Percentiles rank a stretch among this genome's conserved stretches.
These are phyloP conservation scores for Leishmania tarentolae DNA, from an alignment of 208 protist genomes.

Conservation along the genomic window DNA sequence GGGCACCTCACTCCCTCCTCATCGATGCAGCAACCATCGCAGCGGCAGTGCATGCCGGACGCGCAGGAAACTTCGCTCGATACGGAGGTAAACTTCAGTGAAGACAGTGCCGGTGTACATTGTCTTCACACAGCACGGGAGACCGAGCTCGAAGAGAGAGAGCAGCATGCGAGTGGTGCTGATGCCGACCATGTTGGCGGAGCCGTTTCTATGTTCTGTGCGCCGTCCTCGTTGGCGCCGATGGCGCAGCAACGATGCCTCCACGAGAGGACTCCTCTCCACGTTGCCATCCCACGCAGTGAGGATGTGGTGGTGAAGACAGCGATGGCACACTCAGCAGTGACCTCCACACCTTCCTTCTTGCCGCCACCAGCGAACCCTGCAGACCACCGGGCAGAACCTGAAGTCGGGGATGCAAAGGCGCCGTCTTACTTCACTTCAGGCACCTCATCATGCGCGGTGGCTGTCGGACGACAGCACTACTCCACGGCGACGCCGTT, in stretches of 20 bases:
- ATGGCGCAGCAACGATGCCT: background rate
- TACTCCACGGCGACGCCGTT: slow-evolving; percentile 17
- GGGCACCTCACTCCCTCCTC: slow-evolving; percentile 12
- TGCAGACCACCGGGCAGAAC: slow-evolving; percentile 6
- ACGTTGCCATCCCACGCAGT: background rate
- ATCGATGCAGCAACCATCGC: slow-evolving; percentile 14
- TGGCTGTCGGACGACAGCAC: background rate
- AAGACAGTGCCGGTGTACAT: too few relatives aligned
- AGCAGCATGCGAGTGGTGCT: background rate
- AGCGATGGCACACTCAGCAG: background rate
- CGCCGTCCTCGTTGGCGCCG: background rate
- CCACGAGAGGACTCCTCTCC: background rate
- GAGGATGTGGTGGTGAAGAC: background rate
- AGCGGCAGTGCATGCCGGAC: background rate
- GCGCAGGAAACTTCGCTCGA: background rate
- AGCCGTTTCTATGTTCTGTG: background rate
- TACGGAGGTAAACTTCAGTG: background rate
- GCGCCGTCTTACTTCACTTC: background rate
- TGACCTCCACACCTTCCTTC: slow-evolving; percentile 3
- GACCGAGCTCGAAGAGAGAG: background rate
- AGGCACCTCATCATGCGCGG: background rate
- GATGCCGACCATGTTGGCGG: too few relatives aligned
- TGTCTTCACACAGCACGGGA: background rate
- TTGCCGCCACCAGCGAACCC: slow-evolving; percentile 12
- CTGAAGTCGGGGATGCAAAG: background rate